phyloP scores from a whole-genome alignment of 345 rosid species.

The Salix caprea region DNA sequence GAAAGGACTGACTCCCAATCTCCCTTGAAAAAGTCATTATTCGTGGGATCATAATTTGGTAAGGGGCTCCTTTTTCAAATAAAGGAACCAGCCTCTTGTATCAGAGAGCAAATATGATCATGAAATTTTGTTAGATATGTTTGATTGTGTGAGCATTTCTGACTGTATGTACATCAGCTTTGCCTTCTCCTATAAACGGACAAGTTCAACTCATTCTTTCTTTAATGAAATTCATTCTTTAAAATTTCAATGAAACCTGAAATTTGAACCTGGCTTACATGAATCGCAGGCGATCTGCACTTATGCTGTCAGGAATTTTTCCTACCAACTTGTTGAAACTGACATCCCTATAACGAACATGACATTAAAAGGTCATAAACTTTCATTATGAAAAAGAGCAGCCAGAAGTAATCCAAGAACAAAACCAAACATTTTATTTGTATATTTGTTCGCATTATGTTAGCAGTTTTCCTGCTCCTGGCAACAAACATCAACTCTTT shows the following conservation, averaged over 20 bases:
- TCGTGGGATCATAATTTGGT: neutral
- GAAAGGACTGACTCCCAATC: neutral
- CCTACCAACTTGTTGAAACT: constrained; percentile 52
- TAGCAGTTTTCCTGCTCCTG: neutral
- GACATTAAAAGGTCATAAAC: neutral
- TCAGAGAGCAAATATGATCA: too few species aligned
- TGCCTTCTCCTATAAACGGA: neutral
- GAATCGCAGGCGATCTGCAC: constrained; percentile 19
- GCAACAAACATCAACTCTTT: neutral
- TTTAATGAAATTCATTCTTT: neutral
- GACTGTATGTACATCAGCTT: neutral
- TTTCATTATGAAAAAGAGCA: neutral
- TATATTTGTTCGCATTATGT: neutral
- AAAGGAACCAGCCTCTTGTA: too few species aligned
- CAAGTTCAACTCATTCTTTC: neutral
- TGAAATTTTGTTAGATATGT: neutral
- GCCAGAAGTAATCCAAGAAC: neutral
- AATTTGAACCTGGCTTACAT: constrained; percentile 31
- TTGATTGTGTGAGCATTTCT: neutral
- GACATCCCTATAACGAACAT: constrained; percentile 38
- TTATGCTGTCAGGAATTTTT: constrained; percentile 27
- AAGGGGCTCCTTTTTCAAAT: too few species aligned
- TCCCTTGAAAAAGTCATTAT: neutral
- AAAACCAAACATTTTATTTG: neutral
- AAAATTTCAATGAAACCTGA: neutral